Base-by-base conservation (phyloP, 2,329 filamentous ascomycete species). In the Botrytis porri region DNA sequence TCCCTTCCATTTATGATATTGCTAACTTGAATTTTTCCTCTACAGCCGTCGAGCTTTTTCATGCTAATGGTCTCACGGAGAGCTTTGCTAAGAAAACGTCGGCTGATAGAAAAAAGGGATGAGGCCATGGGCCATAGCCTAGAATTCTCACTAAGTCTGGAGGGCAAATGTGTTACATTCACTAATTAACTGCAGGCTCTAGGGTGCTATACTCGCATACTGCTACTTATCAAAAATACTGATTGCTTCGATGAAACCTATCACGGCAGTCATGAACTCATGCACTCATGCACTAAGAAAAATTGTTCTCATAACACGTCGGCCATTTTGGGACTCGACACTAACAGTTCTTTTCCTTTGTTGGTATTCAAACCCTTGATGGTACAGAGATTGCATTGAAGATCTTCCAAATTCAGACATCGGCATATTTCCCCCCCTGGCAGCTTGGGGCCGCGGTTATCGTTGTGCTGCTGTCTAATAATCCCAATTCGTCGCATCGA, bases 381-480 rank as follows among this genome's bases (percentile, higher is more conserved):
- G 20, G n/a, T 39, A 48, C 43, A 71, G 48, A 71, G 57, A 71
- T 66, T 71, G 43, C 61, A 71, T 66, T 66, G 61, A 71, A 65
- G 70, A 71, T 71, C 70, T 71, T 71, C 70, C 61, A 29, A 57
- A 66, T 65, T 71, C 45, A 71, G 70, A 66, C 45, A 59, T 66
- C 61, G 61, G 48, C 70, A 71, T 59, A 57, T 45, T 60, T 59
- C 16, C 22, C 43, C 48, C 70, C 70, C 61, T 71, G 61, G 51
- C 6, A 16, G 25, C 20, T 59, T 45, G 20, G 12, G 48, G 22
- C 59, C 29, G 48, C 48, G 70, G 61, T 66, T 71, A 66, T 66
- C 70, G 61, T 54, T 66, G 45, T 59, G 61, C 57, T 39, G 61
- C 45, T 66, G 70, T 60, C 37, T 32, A 65, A 64, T 25, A 61